A percentile compares a stretch with the other conserved stretches of the same genome.
These are phyloP conservation scores for Chaetomium fimeti DNA, from an alignment of 495 filamentous ascomycete genomes.

Conservation along the genomic window DNA sequence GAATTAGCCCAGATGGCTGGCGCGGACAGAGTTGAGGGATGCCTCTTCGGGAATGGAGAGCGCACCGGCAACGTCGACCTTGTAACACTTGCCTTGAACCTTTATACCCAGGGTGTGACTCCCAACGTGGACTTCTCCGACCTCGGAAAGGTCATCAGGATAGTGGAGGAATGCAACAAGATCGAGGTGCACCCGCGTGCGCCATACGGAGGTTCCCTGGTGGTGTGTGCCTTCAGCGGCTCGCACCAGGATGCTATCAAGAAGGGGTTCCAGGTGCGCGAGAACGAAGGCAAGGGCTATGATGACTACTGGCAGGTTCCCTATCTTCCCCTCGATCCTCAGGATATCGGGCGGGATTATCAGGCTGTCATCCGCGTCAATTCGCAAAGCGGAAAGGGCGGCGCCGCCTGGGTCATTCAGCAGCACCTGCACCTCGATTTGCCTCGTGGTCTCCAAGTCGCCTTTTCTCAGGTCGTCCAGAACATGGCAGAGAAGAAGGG, in stretches of 20 bases:
- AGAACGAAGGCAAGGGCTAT: slow-evolving; percentile 55
- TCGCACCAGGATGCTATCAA: slow-evolving; percentile 98
- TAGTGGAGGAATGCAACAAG: slow-evolving; percentile 90
- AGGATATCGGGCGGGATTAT: slow-evolving; percentile 93
- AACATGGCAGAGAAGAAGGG: slow-evolving; percentile 68
- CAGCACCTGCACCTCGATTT: slow-evolving; percentile 86
- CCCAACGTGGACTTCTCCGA: slow-evolving; percentile 91
- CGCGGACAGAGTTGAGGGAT: slow-evolving; percentile 91
- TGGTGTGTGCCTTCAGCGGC: slow-evolving; percentile 85
- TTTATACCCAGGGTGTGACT: slow-evolving; percentile 92
- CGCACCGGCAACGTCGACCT: slow-evolving; percentile 95
- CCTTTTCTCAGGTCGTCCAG: slow-evolving; percentile 87
- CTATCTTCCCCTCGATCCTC: slow-evolving; percentile 89
- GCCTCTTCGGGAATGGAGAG: slow-evolving; percentile 94
- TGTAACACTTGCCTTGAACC: slow-evolving; percentile 90
- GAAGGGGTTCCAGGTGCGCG: slow-evolving; percentile 82
- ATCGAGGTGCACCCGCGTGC: slow-evolving; percentile 87
- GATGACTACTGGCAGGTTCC: slow-evolving; percentile 70
- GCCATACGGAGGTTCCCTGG: slow-evolving; percentile 86
- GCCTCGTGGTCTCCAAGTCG: slow-evolving; percentile 87
- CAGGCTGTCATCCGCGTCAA: slow-evolving; percentile 98
- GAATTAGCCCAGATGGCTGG: slow-evolving; percentile 98
- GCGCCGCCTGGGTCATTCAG: slow-evolving; percentile 91
- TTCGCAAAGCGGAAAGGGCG: slow-evolving; percentile 92
- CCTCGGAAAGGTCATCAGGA: slow-evolving; percentile 80